Conservation (phyloP, 2,329 filamentous ascomycete genomes). For the Tolypocladium album region DNA sequence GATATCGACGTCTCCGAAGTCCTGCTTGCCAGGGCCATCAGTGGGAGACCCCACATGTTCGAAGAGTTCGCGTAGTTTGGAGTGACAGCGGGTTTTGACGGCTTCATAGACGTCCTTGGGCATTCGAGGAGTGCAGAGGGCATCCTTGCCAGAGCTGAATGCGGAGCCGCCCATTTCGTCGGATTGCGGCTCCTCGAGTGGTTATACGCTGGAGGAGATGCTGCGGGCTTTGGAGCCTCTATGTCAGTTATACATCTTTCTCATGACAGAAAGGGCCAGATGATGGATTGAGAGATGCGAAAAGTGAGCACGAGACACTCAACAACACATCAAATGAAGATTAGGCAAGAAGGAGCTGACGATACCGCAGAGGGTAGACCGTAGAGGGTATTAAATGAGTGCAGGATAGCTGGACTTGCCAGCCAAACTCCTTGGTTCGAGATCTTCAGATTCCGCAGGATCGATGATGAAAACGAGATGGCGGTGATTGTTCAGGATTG, state of each 20-base stretch:
- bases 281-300: background rate
- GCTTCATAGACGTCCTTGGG: constrained; percentile 41
- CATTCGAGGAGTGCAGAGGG: constrained; percentile 58
- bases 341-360: background rate
- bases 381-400: too few relatives aligned
- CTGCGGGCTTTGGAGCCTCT: too few relatives aligned
- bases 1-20: constrained; percentile 66
- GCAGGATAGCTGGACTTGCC: background rate
- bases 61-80: constrained; percentile 40
- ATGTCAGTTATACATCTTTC: background rate
- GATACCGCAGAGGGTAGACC: too few relatives aligned
- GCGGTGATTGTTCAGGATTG: too few relatives aligned
- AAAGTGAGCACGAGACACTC: background rate
- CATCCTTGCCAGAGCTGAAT: constrained; percentile 35
- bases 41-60: constrained; percentile 46
- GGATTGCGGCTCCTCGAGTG: background rate
- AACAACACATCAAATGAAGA: too few relatives aligned
- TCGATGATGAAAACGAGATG: background rate
- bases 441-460: background rate
- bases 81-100: constrained; percentile 34
- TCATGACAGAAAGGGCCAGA: too few relatives aligned
- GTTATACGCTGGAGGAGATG: background rate
- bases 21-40: constrained; percentile 57
- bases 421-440: fast-evolving
- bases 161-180: constrained; percentile 53